A percentile compares a stretch with the other conserved stretches of the same genome.
Conservation (phyloP, 495 filamentous ascomycete species). For the Hypoxylon trugodes region DNA sequence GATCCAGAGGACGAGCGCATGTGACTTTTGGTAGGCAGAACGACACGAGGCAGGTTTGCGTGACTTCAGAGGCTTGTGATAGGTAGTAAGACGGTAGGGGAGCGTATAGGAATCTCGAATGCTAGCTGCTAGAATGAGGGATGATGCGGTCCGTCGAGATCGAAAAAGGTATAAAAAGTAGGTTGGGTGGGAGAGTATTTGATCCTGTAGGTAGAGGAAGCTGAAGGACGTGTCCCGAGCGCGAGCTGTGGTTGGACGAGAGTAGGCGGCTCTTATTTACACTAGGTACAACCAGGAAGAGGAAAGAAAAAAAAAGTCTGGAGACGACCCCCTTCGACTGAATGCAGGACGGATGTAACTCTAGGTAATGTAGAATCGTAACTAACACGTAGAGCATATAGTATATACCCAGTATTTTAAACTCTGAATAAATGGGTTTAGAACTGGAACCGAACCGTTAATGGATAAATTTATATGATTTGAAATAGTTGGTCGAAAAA, state of each 20-base stretch:
- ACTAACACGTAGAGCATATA: neutral
- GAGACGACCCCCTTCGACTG: too few species aligned
- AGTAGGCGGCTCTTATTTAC: conserved; percentile 27
- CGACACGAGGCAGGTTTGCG: conserved; percentile 34
- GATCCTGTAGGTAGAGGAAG: conserved; percentile 41
- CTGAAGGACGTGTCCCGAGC: conserved; percentile 43
- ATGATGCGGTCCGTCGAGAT: conserved; percentile 13
- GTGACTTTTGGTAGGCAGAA: conserved; percentile 25
- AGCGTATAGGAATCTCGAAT: too few species aligned
- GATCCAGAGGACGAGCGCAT: conserved; percentile 20
- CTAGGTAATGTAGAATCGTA: conserved; percentile 1
- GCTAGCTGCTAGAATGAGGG: conserved; percentile 9
- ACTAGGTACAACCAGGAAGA: too few species aligned
- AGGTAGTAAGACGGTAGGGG: neutral
- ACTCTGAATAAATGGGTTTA: conserved; percentile 4
- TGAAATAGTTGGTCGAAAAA: neutral
- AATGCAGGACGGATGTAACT: neutral
- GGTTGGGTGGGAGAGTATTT: conserved; percentile 24
- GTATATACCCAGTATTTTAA: conserved; percentile 4
- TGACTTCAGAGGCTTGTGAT: conserved; percentile 35
- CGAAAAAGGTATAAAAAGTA: conserved; percentile 23
- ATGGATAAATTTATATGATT: neutral
- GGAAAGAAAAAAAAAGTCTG: too few species aligned
- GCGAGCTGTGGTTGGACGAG: conserved; percentile 42
- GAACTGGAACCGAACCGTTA: conserved; percentile 2